Percentiles rank a stretch among this genome's conserved stretches.
Evolutionary conservation across 768 basidiomycete genomes (phyloP).

Genomic region (Lactarius tabidus): DNA sequence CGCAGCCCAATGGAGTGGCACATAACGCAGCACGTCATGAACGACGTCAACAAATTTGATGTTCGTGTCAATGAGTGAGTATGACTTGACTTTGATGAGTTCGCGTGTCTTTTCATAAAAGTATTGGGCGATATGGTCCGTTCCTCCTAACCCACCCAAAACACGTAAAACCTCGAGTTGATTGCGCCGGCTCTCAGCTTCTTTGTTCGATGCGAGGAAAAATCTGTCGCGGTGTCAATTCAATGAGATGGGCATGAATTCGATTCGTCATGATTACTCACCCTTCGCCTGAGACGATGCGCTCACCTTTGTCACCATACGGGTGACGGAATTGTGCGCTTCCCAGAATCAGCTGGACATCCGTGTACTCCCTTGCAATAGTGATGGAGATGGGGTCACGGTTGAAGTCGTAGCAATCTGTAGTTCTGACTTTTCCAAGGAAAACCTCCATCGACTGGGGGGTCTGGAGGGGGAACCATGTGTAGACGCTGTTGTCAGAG

Average conservation of each 20-base stretch:
- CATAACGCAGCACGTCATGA: conserved; percentile 57
- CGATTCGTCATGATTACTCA: conserved; percentile 30
- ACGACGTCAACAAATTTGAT: conserved; percentile 59
- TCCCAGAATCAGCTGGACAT: conserved; percentile 51
- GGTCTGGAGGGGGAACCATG: conserved; percentile 88
- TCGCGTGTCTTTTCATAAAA: conserved; percentile 64
- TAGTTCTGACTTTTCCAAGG: conserved; percentile 51
- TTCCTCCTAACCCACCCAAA: conserved; percentile 44
- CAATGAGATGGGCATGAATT: not conserved
- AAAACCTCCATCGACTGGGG: conserved; percentile 61
- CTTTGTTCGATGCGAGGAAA: conserved; percentile 52
- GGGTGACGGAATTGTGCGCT: conserved; percentile 46
- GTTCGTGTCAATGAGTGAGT: conserved; percentile 49
- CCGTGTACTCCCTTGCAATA: conserved; percentile 43
- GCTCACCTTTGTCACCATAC: conserved; percentile 47
- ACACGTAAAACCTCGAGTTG: conserved; percentile 45
- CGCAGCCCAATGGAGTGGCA: conserved; percentile 69
- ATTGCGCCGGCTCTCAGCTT: conserved; percentile 38
- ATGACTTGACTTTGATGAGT: conserved; percentile 53
- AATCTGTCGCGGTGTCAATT: conserved; percentile 47
- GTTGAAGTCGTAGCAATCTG: conserved; percentile 47
- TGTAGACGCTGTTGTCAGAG: conserved; percentile 64
- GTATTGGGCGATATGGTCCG: conserved; percentile 50
- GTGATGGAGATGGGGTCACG: conserved; percentile 32
- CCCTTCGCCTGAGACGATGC: conserved; percentile 60